Evolutionary conservation across 2,329 filamentous ascomycete species (phyloP).

Genomic region (Graphiopsis chlorocephala): DNA sequence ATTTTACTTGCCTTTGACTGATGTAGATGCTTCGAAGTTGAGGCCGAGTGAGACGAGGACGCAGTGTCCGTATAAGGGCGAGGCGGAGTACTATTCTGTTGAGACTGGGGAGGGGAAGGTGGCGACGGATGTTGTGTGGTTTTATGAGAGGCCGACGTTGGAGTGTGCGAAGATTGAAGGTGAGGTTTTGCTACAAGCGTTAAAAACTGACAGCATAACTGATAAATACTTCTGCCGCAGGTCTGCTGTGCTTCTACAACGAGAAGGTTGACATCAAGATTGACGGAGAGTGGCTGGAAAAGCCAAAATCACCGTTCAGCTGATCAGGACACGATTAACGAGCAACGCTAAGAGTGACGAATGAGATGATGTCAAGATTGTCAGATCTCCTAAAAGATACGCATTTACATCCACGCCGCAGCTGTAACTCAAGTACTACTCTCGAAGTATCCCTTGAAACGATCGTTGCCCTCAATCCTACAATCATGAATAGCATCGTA

Average conservation of each 20-base stretch:
- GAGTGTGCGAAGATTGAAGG: conserved; percentile 59
- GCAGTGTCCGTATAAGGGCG: conserved; percentile 66
- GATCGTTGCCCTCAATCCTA: conserved; percentile 59
- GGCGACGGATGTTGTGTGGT: conserved; percentile 59
- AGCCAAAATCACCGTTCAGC: conserved; percentile 31
- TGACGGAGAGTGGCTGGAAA: conserved; percentile 35
- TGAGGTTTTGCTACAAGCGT: background rate
- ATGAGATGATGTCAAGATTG: background rate
- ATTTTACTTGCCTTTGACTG: conserved; percentile 58
- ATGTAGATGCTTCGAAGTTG: conserved; percentile 48
- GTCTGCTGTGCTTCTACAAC: conserved; percentile 60
- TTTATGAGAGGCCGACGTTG: conserved; percentile 55
- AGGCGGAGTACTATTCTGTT: conserved; percentile 61
- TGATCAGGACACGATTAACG: background rate
- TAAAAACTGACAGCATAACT: background rate
- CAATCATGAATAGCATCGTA: conserved; percentile 71
- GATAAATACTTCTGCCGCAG: background rate
- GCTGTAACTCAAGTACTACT: background rate
- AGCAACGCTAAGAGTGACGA: background rate
- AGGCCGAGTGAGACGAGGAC: conserved; percentile 53
- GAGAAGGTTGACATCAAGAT: conserved; percentile 65
- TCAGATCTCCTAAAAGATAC: background rate
- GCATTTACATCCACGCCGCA: background rate
- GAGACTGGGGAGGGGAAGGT: conserved; percentile 36
- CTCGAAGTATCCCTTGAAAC: conserved; percentile 70